Evolutionary conservation across 306 rosid genomes (phyloP), one percentile per base, ranked within the genome.

Genomic region (Gynostemma pentaphyllum): DNA sequence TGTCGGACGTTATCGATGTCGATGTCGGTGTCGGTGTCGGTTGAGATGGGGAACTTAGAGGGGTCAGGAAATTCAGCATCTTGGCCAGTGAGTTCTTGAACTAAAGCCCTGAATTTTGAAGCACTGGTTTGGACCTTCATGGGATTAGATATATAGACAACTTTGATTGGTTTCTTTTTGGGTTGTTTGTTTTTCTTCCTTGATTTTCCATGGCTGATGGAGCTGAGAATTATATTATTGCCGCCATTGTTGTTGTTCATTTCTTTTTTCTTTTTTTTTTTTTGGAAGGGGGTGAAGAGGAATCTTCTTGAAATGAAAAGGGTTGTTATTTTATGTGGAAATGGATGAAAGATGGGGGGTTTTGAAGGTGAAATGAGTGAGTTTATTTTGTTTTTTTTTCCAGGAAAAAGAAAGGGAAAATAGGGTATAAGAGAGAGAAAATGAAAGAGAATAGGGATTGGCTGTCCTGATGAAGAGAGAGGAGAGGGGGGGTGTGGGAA

Each of bases 81-180:
- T 73, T 63, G 75, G 7, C 96, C 96, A 2, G 96, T 89, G 69
- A 86, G 85, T 51, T 89, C 85, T 71, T 89, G 96, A 16, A 89
- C 96, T 16, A 89, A 81, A 2, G 95, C 91, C 70, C 94, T 81
- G 64, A 89, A 89, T 49, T 82, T 71, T 0, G 96, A 76, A 7
- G 87, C 95, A 64, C 82, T 80, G 0, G 95, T 76, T 54, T 83
- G 67, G 6, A 89, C 87, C 80, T 83, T 86, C 78, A 86, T 79
- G 2, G 96, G 96, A 68, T 83, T 89, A 5, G 96, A 83, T 72
- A 89, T 89, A 76, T 89, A 89, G 7, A 83, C 87, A 0, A 89
- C 95, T 46, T 89, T 89, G 27, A 89, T 72, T 9, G 70, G 81
- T 18, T 75, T 72, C 63, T 32, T 56, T 9, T 16, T 34, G 45